phyloP scores from a whole-genome alignment of 2,329 filamentous ascomycete genomes.

The Ceratocystis lukuohia region DNA sequence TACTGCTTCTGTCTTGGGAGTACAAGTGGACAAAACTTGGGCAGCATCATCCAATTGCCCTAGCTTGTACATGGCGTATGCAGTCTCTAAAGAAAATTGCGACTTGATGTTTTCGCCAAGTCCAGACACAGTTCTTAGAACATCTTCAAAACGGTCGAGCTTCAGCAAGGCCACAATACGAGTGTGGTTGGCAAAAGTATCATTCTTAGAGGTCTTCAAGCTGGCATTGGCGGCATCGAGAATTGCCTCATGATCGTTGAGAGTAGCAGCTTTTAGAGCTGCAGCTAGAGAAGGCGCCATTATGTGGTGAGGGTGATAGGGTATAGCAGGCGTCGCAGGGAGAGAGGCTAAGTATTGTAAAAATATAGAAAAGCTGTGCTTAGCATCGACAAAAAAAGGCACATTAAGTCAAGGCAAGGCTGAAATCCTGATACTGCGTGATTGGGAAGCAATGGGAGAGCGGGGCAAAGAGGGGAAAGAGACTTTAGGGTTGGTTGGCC shows the following conservation, averaged over 20 bases:
- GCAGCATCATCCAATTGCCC: conserved; percentile 54
- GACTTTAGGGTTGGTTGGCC: background rate
- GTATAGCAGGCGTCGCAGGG: background rate
- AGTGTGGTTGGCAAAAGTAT: conserved; percentile 50
- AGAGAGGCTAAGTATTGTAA: background rate
- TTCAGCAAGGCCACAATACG: conserved; percentile 65
- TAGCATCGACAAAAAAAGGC: background rate
- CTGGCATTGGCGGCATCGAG: conserved; percentile 50
- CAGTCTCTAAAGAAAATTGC: conserved; percentile 52
- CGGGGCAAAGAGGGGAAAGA: background rate
- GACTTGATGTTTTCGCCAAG: conserved; percentile 47
- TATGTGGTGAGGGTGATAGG: background rate
- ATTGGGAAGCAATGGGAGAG: background rate
- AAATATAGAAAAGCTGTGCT: background rate
- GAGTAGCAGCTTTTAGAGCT: conserved; percentile 41
- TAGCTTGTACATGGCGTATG: conserved; percentile 74
- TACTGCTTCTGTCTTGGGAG: conserved; percentile 27
- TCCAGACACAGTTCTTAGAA: conserved; percentile 53
- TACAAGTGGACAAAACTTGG: conserved; percentile 9
- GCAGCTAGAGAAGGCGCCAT: conserved; percentile 30
- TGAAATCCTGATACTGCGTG: background rate
- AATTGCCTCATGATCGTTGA: conserved; percentile 61
- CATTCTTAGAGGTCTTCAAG: conserved; percentile 46
- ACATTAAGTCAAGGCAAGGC: background rate
- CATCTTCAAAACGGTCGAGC: conserved; percentile 70